Evolutionary conservation across 2,329 filamentous ascomycete genomes (phyloP).

Genomic region (Beauveria brongniartii): DNA sequence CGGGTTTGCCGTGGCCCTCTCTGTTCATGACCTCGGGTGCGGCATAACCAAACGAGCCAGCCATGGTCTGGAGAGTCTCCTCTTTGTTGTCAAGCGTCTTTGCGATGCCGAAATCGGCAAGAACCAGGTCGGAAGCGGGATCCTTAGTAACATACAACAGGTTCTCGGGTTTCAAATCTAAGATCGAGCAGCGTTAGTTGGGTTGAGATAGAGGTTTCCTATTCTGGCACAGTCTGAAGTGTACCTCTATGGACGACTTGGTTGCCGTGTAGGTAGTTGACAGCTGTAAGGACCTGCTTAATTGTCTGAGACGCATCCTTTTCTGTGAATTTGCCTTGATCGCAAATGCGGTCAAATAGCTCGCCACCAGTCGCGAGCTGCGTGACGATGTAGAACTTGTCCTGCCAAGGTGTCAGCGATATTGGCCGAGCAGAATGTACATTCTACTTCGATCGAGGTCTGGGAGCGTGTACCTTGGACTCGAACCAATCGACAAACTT

Average conservation of each 20-base stretch:
- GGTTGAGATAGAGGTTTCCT: not conserved
- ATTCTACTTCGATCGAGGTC: not conserved
- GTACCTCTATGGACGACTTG: slow-evolving; percentile 92
- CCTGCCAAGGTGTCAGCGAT: slow-evolving; percentile 41
- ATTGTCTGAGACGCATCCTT: slow-evolving; percentile 97
- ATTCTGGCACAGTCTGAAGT: not conserved
- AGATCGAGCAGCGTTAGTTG: not conserved
- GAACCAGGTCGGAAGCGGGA: slow-evolving; percentile 72
- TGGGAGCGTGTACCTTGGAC: slow-evolving; percentile 61
- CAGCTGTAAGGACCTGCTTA: slow-evolving; percentile 83
- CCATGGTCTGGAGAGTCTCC: slow-evolving; percentile 95
- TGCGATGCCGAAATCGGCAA: slow-evolving; percentile 96
- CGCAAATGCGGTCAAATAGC: slow-evolving; percentile 95
- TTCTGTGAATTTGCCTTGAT: slow-evolving; percentile 96
- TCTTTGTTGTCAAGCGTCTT: slow-evolving; percentile 92
- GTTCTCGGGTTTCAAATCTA: slow-evolving; percentile 97
- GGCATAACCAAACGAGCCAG: slow-evolving; percentile 94
- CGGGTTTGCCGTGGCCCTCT: slow-evolving; percentile 92
- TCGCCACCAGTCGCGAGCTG: slow-evolving; percentile 93
- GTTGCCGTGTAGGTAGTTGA: slow-evolving; percentile 88
- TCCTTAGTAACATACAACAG: slow-evolving; percentile 82
- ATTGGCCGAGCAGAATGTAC: not conserved
- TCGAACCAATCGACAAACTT: slow-evolving; percentile 99
- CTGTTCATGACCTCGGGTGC: slow-evolving; percentile 98
- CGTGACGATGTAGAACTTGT: slow-evolving; percentile 99